These are phyloP conservation scores for Eimeria sp. DNA, from an alignment of 169 alveolate genomes.

Conservation along the genomic window DNA sequence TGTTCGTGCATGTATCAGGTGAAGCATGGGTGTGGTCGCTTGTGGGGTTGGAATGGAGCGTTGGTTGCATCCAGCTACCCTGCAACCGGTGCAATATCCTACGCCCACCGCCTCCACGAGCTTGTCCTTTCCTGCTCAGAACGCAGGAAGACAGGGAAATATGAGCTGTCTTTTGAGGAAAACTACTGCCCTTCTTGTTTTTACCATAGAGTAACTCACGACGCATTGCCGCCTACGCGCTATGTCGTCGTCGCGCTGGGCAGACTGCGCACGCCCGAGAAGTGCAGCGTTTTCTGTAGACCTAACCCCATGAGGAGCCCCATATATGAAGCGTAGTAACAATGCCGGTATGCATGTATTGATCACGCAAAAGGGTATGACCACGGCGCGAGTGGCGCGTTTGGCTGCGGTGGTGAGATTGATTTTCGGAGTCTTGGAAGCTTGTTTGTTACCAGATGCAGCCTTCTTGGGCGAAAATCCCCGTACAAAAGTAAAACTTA, in stretches of 20 bases:
- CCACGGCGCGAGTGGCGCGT: background rate
- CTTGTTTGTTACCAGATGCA: too few relatives aligned
- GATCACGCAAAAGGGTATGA: background rate
- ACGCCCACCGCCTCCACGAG: background rate
- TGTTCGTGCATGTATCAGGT: background rate
- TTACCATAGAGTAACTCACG: too few relatives aligned
- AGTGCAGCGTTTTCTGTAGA: too few relatives aligned
- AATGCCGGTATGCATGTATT: background rate
- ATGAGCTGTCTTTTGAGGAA: background rate
- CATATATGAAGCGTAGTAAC: background rate
- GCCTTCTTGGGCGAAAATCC: too few relatives aligned
- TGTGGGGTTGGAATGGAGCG: background rate
- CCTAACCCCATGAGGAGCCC: background rate
- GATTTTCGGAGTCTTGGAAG: too few relatives aligned
- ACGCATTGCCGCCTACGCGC: background rate
- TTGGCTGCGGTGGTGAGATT: background rate
- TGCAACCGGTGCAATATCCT: background rate
- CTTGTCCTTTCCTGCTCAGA: background rate
- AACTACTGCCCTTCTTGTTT: too few relatives aligned
- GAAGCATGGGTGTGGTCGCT: background rate
- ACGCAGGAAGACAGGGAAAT: background rate
- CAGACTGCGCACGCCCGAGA: background rate
- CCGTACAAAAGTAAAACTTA: too few relatives aligned
- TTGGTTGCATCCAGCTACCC: background rate
- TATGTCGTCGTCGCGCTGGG: background rate